Evolutionary conservation across 176 grass and related monocot species (phyloP).

Genomic region (Cenchrus purpureus): DNA sequence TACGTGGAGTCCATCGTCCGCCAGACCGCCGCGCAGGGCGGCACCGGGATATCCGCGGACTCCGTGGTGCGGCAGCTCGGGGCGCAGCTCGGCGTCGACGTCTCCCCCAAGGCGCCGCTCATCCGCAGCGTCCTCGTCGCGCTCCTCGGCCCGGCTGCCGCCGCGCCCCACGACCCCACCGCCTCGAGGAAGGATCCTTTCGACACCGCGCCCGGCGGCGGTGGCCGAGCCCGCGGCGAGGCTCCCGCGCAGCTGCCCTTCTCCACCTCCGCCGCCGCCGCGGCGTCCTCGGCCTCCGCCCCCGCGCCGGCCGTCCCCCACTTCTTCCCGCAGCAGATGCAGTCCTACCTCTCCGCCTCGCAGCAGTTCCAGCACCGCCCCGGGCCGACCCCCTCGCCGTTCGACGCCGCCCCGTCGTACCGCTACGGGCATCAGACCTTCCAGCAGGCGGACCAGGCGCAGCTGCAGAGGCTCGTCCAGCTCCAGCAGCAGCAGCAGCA

Average conservation of each 20-base stretch:
- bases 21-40: conserved; percentile 47
- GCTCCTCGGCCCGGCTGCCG: conserved; percentile 45
- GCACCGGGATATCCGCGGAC: conserved; percentile 50
- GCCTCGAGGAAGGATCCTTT: conserved; percentile 46
- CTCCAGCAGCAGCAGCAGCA: conserved; percentile 49
- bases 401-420: conserved; percentile 12
- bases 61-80: conserved; percentile 66
- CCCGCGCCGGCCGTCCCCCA: conserved; percentile 11
- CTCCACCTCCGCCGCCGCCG: conserved; percentile 12
- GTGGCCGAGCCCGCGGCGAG: neutral
- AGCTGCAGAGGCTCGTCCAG: conserved; percentile 56
- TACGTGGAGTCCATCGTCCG: conserved; percentile 80
- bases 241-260: neutral
- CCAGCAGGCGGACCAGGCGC: conserved; percentile 36
- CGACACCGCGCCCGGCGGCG: conserved; percentile 18
- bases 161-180: neutral
- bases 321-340: conserved; percentile 55
- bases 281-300: conserved; percentile 21
- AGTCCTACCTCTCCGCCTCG: conserved; percentile 43
- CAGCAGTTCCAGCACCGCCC: conserved; percentile 57
- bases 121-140: conserved; percentile 80
- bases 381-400: conserved; percentile 34
- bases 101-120: conserved; percentile 77
- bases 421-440: conserved; percentile 44
- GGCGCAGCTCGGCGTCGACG: conserved; percentile 78